A percentile compares a stretch with the other conserved stretches of the same genome.
These are phyloP conservation scores for Didymella exigua DNA, from an alignment of 2,329 filamentous ascomycete genomes.

Conservation along the genomic window DNA sequence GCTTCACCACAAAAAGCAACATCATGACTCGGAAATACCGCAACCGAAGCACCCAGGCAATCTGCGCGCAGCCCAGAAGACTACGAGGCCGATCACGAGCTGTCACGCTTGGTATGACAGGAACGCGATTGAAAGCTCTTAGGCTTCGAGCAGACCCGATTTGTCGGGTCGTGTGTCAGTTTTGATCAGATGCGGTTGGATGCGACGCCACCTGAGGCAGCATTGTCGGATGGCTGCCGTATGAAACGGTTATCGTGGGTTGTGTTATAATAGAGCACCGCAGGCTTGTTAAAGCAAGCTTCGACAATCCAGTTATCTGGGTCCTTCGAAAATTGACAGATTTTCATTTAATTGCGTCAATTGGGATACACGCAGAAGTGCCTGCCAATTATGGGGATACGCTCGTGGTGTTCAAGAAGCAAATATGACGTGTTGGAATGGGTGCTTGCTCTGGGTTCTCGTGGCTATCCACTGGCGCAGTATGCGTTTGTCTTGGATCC, in stretches of 20 bases:
- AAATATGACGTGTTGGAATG: too few relatives aligned
- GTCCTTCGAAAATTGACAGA: too few relatives aligned
- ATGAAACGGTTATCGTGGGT: conserved; percentile 5
- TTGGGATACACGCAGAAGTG: too few relatives aligned
- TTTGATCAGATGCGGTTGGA: not conserved
- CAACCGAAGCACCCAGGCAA: not conserved
- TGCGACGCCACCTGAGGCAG: conserved; percentile 16
- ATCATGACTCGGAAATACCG: not conserved
- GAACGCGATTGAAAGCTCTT: not conserved
- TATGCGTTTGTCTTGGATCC: too few relatives aligned
- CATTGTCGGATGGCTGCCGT: conserved; percentile 2
- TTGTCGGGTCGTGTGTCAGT: conserved; percentile 1
- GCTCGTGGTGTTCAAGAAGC: too few relatives aligned
- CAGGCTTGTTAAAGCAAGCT: not conserved
- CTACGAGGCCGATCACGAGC: not conserved
- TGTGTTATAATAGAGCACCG: conserved; percentile 3
- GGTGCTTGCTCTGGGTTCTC: too few relatives aligned
- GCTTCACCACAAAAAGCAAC: conserved; percentile 11
- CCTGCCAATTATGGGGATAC: too few relatives aligned
- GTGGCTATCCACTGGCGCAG: too few relatives aligned
- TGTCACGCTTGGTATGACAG: conserved; percentile 16
- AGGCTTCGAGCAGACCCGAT: not conserved
- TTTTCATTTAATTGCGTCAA: too few relatives aligned
- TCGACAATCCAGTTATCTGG: not conserved
- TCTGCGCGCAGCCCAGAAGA: not conserved